A percentile compares a stretch with the other conserved stretches of the same genome.
phyloP scores from a whole-genome alignment of 352 stramenopile species.

The Phytophthora ohioensis region DNA sequence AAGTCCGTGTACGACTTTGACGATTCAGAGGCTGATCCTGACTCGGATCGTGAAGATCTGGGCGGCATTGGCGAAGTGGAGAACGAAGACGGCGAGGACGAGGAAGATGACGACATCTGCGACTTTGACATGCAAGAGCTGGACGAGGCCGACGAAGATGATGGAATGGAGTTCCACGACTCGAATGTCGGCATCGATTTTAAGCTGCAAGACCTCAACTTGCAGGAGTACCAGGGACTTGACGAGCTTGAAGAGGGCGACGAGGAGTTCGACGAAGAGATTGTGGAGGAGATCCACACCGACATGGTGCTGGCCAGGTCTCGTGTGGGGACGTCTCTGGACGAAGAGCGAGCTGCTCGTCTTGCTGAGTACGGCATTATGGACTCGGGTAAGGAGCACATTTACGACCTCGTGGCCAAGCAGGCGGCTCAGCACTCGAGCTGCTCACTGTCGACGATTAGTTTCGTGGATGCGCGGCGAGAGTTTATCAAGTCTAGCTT shows the following conservation, averaged over 20 bases:
- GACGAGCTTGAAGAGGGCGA: conserved; percentile 52
- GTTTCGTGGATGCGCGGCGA: conserved; percentile 66
- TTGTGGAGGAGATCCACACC: conserved; percentile 57
- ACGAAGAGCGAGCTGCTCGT: conserved; percentile 50
- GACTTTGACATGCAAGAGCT: conserved; percentile 45
- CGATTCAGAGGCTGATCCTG: conserved; percentile 40
- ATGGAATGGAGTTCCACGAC: conserved; percentile 53
- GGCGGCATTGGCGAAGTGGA: conserved; percentile 46
- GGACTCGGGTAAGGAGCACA: conserved; percentile 59
- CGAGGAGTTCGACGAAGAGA: conserved; percentile 56
- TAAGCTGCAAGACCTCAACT: conserved; percentile 47
- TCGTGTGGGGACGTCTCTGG: conserved; percentile 24
- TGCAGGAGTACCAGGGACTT: conserved; percentile 54
- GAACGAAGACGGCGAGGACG: conserved; percentile 48
- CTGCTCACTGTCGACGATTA: conserved; percentile 66
- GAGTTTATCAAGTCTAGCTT: conserved; percentile 72
- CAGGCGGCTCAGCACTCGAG: conserved; percentile 60
- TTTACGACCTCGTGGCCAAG: conserved; percentile 65
- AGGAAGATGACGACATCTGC: conserved; percentile 39
- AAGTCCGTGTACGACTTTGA: conserved; percentile 47
- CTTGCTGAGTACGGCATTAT: conserved; percentile 66
- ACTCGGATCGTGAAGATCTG: conserved; percentile 40
- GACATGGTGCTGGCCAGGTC: conserved; percentile 33
- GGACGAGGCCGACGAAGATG: conserved; percentile 43
- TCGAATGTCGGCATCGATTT: conserved; percentile 52